Evolutionary conservation across 2,329 filamentous ascomycete species (phyloP).

Genomic region (Aspergillus fumigatus): DNA sequence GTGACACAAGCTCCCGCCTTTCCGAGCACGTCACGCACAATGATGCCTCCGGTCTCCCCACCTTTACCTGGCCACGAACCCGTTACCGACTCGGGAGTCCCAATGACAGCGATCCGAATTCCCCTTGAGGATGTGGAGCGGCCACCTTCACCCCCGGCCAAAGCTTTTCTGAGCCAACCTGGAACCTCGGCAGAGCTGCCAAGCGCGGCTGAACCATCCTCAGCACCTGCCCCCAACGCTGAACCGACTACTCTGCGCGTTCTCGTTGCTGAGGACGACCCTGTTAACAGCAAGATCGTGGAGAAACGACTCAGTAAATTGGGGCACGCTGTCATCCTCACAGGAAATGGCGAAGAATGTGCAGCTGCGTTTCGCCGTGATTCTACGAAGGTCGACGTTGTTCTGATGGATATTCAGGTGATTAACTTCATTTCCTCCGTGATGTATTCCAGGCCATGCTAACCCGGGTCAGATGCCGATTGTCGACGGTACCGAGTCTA

Average conservation of each 20-base stretch:
- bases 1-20: not conserved
- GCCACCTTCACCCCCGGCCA: not conserved
- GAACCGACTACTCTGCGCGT: conserved; percentile 39
- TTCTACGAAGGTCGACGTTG: conserved; percentile 63
- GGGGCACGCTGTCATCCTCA: conserved; percentile 67
- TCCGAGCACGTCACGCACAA: not conserved
- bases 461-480: conserved; percentile 73
- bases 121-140: conserved; percentile 17
- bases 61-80: conserved; percentile 21
- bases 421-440: conserved; percentile 23
- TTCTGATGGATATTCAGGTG: conserved; percentile 94
- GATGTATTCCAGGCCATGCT: not conserved
- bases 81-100: conserved; percentile 32
- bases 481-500: conserved; percentile 77
- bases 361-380: conserved; percentile 64
- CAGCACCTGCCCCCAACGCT: not conserved
- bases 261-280: conserved; percentile 82
- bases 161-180: conserved; percentile 2
- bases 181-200: conserved; percentile 1
- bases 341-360: conserved; percentile 82
- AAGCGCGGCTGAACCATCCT: not conserved
- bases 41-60: not conserved
- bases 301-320: conserved; percentile 74
- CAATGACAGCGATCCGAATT: conserved; percentile 27
- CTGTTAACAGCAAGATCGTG: conserved; percentile 80